These are phyloP conservation scores for Fusarium tanahbumbuense DNA, from an alignment of 2,329 filamentous ascomycete species.

Conservation along the genomic window DNA sequence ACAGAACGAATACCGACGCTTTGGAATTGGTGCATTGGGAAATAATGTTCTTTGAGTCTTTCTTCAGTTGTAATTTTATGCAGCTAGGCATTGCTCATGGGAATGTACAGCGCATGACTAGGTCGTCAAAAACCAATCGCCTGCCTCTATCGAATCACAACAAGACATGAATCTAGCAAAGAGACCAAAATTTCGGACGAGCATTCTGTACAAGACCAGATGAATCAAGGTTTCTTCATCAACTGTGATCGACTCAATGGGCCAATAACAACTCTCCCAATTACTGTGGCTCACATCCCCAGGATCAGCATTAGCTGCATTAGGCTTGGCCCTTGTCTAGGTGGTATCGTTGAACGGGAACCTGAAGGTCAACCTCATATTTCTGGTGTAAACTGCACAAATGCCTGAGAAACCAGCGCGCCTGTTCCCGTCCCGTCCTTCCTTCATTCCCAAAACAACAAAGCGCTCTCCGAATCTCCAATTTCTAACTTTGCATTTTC, in stretches of 20 bases:
- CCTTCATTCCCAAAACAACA: slow-evolving; percentile 31
- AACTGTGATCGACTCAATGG: slow-evolving; percentile 5
- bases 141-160: neutral
- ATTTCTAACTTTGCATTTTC: slow-evolving; percentile 20
- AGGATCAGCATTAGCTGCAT: slow-evolving; percentile 40
- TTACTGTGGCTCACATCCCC: slow-evolving; percentile 17
- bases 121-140: neutral
- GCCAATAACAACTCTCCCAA: slow-evolving; percentile 19
- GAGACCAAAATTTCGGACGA: neutral
- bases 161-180: neutral
- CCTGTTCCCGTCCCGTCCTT: slow-evolving; percentile 2
- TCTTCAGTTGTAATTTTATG: neutral
- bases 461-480: slow-evolving; percentile 33
- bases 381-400: slow-evolving; percentile 49
- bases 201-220: neutral
- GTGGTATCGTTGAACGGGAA: slow-evolving; percentile 24
- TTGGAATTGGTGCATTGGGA: no score
- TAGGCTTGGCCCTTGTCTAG: slow-evolving; percentile 38
- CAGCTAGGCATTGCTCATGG: no score
- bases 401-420: slow-evolving; percentile 41
- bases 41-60: neutral
- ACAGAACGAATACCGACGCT: neutral
- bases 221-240: slow-evolving; percentile 1
- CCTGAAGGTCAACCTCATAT: slow-evolving; percentile 46
- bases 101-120: neutral